Base-by-base conservation (phyloP, 345 rosid genomes). In the Pistacia vera region DNA sequence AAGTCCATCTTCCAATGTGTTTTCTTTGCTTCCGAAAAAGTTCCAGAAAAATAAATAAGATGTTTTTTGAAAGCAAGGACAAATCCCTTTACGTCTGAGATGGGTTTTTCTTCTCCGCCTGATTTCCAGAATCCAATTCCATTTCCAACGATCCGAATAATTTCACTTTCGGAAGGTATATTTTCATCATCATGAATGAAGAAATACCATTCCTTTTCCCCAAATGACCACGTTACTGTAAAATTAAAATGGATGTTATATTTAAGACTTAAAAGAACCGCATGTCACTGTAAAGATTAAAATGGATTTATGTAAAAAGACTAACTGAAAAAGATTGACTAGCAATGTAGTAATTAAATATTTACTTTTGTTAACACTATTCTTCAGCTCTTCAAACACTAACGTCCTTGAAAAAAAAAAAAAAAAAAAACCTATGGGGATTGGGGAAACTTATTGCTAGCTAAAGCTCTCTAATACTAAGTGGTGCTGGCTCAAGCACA, bases 1-100 rank as follows among this genome's bases (percentile, higher is more conserved):
- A 71, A 41, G 4, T 78, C 76, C 78, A 83, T 77, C 30, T 22
- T 75, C 86, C 86, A 80, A 72, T 71, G 80, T 25, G 84, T 84
- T 73, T 68, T 80, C 63, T 62, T 83, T 4, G 79, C 11, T 14
- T 77, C 65, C 2, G 63, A 28, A 10, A 11, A 4, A 18, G 11
- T 66, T 48, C 79, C 77, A 1, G 80, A 72, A 10, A 57, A 83
- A 38, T 78, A 83, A 1, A 13, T 60, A 0, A 83, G 70, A 28
- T 44, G 68, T 4, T 14, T 63, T 66, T 75, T 83, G 48, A 60
- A 68, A 30, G 80, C 80, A 68, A 64, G 54, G 0, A 75, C 49
- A 4, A 38, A 3, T 6, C 82, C 84, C 7, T 58, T 49, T 0
- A 48, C 9, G 61, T 78, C 44, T 0, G 0, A 8, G 35, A 81